Conservation (phyloP, 2,329 filamentous ascomycete species). For the Ophiocordyceps unilateralis region DNA sequence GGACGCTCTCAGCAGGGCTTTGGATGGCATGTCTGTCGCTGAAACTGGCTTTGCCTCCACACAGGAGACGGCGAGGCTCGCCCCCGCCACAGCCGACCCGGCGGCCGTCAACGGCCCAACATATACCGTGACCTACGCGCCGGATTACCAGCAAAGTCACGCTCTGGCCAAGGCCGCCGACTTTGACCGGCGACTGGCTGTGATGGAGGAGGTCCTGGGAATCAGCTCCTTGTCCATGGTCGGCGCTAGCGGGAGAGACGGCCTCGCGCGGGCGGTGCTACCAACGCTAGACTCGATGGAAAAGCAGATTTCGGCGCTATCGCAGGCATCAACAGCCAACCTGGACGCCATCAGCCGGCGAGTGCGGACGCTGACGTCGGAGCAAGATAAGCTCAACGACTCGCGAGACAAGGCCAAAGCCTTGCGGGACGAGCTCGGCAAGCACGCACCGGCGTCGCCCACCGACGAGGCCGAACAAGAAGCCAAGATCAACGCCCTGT, state of each 20-base stretch:
- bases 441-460: conserved; percentile 23
- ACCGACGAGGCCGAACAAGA: conserved; percentile 49
- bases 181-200: conserved; percentile 66
- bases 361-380: conserved; percentile 51
- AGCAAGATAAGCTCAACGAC: conserved; percentile 56
- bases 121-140: conserved; percentile 49
- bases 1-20: conserved; percentile 49
- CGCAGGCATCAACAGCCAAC: conserved; percentile 52
- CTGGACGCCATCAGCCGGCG: conserved; percentile 56
- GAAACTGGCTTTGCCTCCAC: conserved; percentile 4
- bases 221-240: conserved; percentile 53
- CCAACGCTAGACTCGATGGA: conserved; percentile 69
- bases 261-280: conserved; percentile 51
- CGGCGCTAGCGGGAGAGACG: conserved; percentile 36
- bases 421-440: conserved; percentile 40
- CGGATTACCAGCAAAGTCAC: conserved; percentile 47
- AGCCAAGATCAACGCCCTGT: conserved; percentile 80
- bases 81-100: neutral
- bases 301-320: conserved; percentile 60
- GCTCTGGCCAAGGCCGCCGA: conserved; percentile 67
- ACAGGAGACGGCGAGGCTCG: conserved; percentile 6
- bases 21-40: conserved; percentile 44
- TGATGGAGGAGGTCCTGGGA: conserved; percentile 68
- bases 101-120: conserved; percentile 22
- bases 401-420: conserved; percentile 43